Evolutionary conservation across 805 yeast genomes (phyloP), one percentile per base, ranked within the genome.

Genomic region (Nakazawaea anatomiae): DNA sequence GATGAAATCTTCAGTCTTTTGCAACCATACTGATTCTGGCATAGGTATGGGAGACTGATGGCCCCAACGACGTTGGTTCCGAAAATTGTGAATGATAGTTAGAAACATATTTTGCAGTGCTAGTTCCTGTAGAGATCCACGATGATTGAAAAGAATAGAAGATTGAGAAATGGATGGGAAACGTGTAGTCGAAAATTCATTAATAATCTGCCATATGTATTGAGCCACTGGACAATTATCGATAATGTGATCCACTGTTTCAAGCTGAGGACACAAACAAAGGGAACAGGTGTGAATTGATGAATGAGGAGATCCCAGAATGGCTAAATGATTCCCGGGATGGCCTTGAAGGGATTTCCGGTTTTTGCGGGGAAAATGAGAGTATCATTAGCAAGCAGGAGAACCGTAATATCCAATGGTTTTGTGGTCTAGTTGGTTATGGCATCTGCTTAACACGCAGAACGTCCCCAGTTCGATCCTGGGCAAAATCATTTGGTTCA

Each of bases 391-490:
- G 2, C 11, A 32, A 32, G 3, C 2, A 32, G 3, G 2, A 32
- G 4, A 32, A 32, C 8, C 11, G 11, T 9, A 3, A 32, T 34
- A 35, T 29, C 45, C 12, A 61, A 50, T 69, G 94, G 94, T 83
- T 84, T 82, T 85, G 90, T 90, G 97, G 97, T 90, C 96, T 90
- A 90, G 96, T 90, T 74, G 97, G 97, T 90, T 83, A 91, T 91
- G 97, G 96, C 97, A 87, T 88, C 94, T 90, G 97, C 97, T 89
- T 91, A 89, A 91, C 97, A 91, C 97, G 97, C 96, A 89, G 94
- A 88, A 88, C 90, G 97, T 92, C 97, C 97, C 97, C 97, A 90
- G 97, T 92, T 92, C 97, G 97, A 92, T 89, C 97, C 97, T 91
- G 97, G 97, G 97, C 90, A 87, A 84, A 89, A 86, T 89, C 97